Evolutionary conservation across 2,329 filamentous ascomycete species (phyloP).

Genomic region (Alternaria sp.): DNA sequence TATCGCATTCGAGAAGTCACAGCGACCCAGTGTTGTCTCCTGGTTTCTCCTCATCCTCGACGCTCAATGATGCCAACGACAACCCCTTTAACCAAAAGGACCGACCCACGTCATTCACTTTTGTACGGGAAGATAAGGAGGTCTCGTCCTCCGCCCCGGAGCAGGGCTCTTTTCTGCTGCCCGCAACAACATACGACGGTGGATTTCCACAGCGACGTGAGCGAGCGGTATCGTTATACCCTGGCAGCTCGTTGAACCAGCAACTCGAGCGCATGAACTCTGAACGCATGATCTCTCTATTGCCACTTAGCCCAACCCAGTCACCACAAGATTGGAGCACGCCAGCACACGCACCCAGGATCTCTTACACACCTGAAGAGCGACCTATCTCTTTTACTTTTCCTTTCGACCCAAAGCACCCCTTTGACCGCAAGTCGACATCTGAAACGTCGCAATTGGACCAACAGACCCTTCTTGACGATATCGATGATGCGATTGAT

Average conservation of each 20-base stretch:
- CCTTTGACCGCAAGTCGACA: slow-evolving; percentile 28
- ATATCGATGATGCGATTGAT: slow-evolving; percentile 41
- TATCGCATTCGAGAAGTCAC: slow-evolving; percentile 30
- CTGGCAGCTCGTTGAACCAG: slow-evolving; percentile 7
- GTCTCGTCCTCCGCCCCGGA: slow-evolving; percentile 26
- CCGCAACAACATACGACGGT: slow-evolving; percentile 36
- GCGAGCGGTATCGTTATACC: slow-evolving; percentile 26
- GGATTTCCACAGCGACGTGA: slow-evolving; percentile 19
- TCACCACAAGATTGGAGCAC: slow-evolving; percentile 8
- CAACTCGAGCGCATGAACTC: slow-evolving; percentile 8
- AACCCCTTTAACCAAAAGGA: slow-evolving; percentile 20
- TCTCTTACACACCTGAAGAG: slow-evolving; percentile 26
- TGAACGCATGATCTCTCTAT: slow-evolving; percentile 14
- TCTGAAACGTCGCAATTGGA: slow-evolving; percentile 17
- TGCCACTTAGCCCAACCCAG: slow-evolving; percentile 15
- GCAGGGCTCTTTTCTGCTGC: slow-evolving; percentile 29
- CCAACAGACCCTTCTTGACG: slow-evolving; percentile 29
- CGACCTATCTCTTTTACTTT: slow-evolving; percentile 31
- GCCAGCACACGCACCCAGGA: slow-evolving; percentile 8
- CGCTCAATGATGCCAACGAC: slow-evolving; percentile 24
- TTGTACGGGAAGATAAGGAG: slow-evolving; percentile 21
- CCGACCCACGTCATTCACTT: slow-evolving; percentile 26
- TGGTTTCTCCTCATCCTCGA: slow-evolving; percentile 31
- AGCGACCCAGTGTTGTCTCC: slow-evolving; percentile 36
- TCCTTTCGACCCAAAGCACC: slow-evolving; percentile 22